phyloP scores from a whole-genome alignment of 768 basidiomycete genomes.

The Hysterangium stoloniferum region DNA sequence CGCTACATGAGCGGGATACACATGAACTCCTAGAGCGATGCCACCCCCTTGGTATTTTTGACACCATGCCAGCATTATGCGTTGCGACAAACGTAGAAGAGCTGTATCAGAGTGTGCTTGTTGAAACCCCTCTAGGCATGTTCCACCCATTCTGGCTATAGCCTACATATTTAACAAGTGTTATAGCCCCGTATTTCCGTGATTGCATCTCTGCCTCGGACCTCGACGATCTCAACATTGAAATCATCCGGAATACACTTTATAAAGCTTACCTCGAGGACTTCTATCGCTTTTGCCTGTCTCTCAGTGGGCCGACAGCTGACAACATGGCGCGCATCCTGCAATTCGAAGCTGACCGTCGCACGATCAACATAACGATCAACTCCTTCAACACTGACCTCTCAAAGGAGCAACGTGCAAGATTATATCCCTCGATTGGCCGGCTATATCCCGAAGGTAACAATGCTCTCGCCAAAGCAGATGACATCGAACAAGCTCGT shows the following conservation, averaged over 20 bases:
- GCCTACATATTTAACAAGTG: neutral
- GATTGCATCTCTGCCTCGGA: constrained; percentile 93
- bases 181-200: constrained; percentile 86
- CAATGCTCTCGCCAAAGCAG: constrained; percentile 86
- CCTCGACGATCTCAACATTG: constrained; percentile 97
- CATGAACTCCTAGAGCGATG: constrained; percentile 94
- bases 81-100: constrained; percentile 99
- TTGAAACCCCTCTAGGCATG: constrained; percentile 94
- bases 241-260: constrained; percentile 98
- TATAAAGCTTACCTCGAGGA: constrained; percentile 99
- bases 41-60: constrained; percentile 94
- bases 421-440: constrained; percentile 90
- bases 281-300: constrained; percentile 77
- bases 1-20: constrained; percentile 93
- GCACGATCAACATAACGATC: constrained; percentile 97
- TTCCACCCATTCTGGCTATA: constrained; percentile 11
- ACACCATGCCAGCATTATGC: constrained; percentile 98
- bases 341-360: constrained; percentile 92
- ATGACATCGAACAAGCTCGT: constrained; percentile 91
- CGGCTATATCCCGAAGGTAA: constrained; percentile 94
- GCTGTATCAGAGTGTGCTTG: constrained; percentile 90
- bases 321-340: constrained; percentile 92
- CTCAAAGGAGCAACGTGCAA: constrained; percentile 89
- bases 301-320: constrained; percentile 76
- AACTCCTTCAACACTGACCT: constrained; percentile 97